Base-by-base conservation (phyloP, 257 asterid genomes). In the Cruciata laevipes region DNA sequence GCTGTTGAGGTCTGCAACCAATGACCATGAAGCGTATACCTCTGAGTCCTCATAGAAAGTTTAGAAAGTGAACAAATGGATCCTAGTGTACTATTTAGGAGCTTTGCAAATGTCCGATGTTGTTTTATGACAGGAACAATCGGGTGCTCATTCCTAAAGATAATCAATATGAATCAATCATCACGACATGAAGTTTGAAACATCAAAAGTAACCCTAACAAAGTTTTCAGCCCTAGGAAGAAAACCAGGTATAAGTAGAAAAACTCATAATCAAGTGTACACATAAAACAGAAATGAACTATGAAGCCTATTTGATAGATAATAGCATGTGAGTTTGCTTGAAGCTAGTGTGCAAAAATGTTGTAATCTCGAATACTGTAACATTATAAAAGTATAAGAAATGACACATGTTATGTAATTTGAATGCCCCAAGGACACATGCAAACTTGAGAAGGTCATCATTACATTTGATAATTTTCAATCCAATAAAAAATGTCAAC, bases 1-100 rank as follows among this genome's bases (percentile, higher is more conserved):
- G 97, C 94, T 32, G 99, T 93, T 61, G 97, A 88, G 27, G 97
- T 93, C 83, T 93, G 99, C 78, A 90, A 94, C 99, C 99, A 90
- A 85, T 79, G 97, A 66, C 99, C 99, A 76, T 88, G 99, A 72
- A 93, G 76, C 47, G 95, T 90, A 78, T 93, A 87, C 85, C 79
- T 88, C 62, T 86, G 95, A 49, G 90, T 73, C 84, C 94, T 86
- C 75, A 80, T 75, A 68, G 95, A 90, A 75, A 86, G 96, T 81
- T 83, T 88, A 65, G 99, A 84, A 74, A 88, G 97, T 58, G 96
- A 85, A 78, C 92, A 90, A 57, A 90, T 93, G 32, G 95, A 86
- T 40, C 96, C 96, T 79, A 90, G 75, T 52, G 99, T 93, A 74
- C 92, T 85, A 80, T 86, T 88, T 75, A 90, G 77, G 78, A 93